Evolutionary conservation across 768 basidiomycete genomes (phyloP), one percentile per base, ranked within the genome.

Genomic region (Tricholoma matsutake): DNA sequence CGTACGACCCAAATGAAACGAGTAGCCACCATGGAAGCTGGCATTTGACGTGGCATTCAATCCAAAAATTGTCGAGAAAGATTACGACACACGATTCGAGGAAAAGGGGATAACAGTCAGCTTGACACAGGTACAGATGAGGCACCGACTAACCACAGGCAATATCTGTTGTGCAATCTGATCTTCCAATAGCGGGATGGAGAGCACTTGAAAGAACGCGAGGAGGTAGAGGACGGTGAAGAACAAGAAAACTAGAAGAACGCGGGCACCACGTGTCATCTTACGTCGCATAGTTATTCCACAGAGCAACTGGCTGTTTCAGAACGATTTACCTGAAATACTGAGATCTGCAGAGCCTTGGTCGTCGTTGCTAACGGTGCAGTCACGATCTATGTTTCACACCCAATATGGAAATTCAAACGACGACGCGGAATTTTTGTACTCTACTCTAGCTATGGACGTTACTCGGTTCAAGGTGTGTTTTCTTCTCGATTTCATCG

Each of bases 11-110:
- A 64, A 92, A 91, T 1, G 87, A 78, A 2, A 93, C 86, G 10
- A 93, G 81, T 8, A 91, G 68, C 90, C 90, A 92, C 87, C 88
- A 94, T 3, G 91, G 91, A 32, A 92, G 71, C 91, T 92, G 59
- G 18, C 47, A 8, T 43, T 18, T 13, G 1, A 43, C 6, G 41
- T 7, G 41, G 18, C 37, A 37, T 20, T n/a, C 18, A 9, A 18
- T 20, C 43, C 43, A 18, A 2, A 2, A 6, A 20, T 45, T 20
- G 18, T 45, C 43, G 43, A 8, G 18, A 45, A 10, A 20, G 18
- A 43, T 16, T 6, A 18, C 9, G 9, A 45, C 14, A 20, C 18
- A 45, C 18, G 14, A 43, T 7, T 18, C 5, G 3, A 57, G 8
- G 7, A 16, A 47, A 16, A 3, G 11, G 2, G 10, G 5, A 29